Base-by-base conservation (phyloP, 2,329 filamentous ascomycete species). In the Diatrype stigma region DNA sequence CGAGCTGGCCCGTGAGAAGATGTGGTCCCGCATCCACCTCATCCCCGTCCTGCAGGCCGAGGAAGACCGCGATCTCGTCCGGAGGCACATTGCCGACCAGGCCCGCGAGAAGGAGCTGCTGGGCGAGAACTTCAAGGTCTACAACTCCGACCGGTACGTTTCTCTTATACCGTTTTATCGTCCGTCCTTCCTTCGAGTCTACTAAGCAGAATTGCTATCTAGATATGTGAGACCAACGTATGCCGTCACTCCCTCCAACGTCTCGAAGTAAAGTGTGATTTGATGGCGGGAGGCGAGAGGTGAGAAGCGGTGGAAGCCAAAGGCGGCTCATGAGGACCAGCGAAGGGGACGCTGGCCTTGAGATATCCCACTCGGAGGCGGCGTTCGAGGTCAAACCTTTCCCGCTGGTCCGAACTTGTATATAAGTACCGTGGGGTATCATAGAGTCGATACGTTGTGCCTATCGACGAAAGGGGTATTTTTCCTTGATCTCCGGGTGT, bases 21-120 rank as follows among this genome's bases (percentile, higher is more conserved):
- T 96, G 84, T 99, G 94, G 94, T 84, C 90, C 55, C 87, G 94
- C 68, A 96, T 99, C 73, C 85, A 97, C 74, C 80, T 99, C 58
- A 94, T 93, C 66, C 94, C 94, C 52, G 76, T 96, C 57, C 84
- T 99, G 57, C 93, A 97, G 71, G 94, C 94, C 51, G 94, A 99
- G 70, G 91, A 96, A 72, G 94, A 99, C 76, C 87, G 94, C 55
- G 94, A 99, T 74, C 87, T 93, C 70, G 92, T 96, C 57, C 83
- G 94, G 60, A 81, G 93, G 67, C 82, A 93, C 72, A 81, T 87
- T 59, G 94, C 94, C 52, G 90, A 96, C 72, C 85, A 90, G 80
- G 86, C 85, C 59, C 82, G 94, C 59, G 94, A 97, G 82, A 90
- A 92, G 81, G 87, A 91, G 73, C 75, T 99, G 59, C 68, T 97